These are phyloP conservation scores for Heliocybe sulcata DNA, from an alignment of 1,284 basidiomycete species.

Conservation along the genomic window DNA sequence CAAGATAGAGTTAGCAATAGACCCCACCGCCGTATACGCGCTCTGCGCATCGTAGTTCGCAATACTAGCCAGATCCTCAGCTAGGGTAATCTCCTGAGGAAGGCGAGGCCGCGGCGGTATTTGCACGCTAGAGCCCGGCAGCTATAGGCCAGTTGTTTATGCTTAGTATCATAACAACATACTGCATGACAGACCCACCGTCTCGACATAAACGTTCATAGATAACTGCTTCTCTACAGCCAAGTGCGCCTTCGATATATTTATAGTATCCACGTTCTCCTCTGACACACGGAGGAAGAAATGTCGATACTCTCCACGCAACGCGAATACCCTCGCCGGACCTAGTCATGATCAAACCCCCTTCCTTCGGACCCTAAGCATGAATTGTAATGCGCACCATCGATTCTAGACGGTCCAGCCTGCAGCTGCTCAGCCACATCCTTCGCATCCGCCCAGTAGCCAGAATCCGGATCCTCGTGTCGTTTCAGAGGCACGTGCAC, in stretches of 20 bases:
- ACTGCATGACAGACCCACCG: slow-evolving; percentile 10
- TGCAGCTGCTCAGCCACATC: slow-evolving; percentile 55
- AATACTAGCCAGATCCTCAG: background rate
- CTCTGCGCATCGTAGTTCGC: background rate
- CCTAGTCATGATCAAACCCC: slow-evolving; percentile 21
- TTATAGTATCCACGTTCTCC: slow-evolving; percentile 25
- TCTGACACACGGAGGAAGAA: slow-evolving; percentile 55
- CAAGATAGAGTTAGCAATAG: background rate
- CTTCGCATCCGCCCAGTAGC: slow-evolving; percentile 63
- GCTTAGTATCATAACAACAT: background rate
- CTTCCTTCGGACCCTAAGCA: slow-evolving; percentile 16
- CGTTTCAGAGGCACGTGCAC: slow-evolving; percentile 47
- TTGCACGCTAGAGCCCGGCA: background rate
- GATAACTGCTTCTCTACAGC: slow-evolving; percentile 22
- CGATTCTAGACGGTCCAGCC: slow-evolving; percentile 55
- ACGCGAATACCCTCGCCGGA: slow-evolving; percentile 58
- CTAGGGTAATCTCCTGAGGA: background rate
- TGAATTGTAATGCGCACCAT: slow-evolving; percentile 35
- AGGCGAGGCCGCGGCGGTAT: background rate
- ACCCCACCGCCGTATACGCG: no score
- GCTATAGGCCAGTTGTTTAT: background rate
- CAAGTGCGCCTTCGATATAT: slow-evolving; percentile 24
- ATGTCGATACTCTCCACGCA: slow-evolving; percentile 65
- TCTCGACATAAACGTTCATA: slow-evolving; percentile 25
- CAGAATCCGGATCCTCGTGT: slow-evolving; percentile 37